A percentile compares a stretch with the other conserved stretches of the same genome.
These are phyloP conservation scores for Thoreauomyces humboldtii DNA, from an alignment of 192 early-diverging fungal genomes.

Conservation along the genomic window DNA sequence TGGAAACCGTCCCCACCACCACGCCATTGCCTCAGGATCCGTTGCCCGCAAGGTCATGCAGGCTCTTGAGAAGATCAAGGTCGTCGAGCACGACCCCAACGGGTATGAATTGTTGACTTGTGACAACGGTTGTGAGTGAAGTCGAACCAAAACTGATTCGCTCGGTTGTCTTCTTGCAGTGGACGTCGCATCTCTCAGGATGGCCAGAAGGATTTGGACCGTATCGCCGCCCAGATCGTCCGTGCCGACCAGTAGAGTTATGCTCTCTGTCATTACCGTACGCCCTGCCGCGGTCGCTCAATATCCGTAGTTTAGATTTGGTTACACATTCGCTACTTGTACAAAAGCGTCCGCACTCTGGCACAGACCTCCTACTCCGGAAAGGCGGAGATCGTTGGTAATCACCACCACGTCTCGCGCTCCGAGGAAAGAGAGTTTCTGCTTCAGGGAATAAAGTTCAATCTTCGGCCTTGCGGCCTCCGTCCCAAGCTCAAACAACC, in stretches of 20 bases:
- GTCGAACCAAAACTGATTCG: too few species aligned
- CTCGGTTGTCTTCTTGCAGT: slow-evolving; percentile 40
- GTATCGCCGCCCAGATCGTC: slow-evolving; percentile 77
- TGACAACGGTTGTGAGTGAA: too few species aligned
- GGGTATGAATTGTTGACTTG: too few species aligned
- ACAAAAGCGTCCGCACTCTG: neutral
- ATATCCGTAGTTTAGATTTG: neutral
- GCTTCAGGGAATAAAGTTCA: neutral
- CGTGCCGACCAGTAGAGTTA: slow-evolving; percentile 11
- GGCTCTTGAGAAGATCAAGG: slow-evolving; percentile 97
- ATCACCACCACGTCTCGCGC: neutral
- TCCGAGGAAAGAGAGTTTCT: neutral
- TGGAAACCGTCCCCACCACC: slow-evolving; percentile 91
- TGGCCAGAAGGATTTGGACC: slow-evolving; percentile 98
- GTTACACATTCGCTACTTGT: neutral
- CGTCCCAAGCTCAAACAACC: too few species aligned
- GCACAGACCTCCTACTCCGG: neutral
- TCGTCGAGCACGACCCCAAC: slow-evolving; percentile 88
- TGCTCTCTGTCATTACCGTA: neutral
- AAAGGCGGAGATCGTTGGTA: too few species aligned
- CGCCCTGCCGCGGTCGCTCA: neutral
- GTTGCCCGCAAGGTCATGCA: slow-evolving; percentile 95
- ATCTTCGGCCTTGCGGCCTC: neutral
- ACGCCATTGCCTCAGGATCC: slow-evolving; percentile 82
- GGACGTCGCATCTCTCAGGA: slow-evolving; percentile 93